Conservation (phyloP, 1,284 basidiomycete species). For the Gomphus bonarii region DNA sequence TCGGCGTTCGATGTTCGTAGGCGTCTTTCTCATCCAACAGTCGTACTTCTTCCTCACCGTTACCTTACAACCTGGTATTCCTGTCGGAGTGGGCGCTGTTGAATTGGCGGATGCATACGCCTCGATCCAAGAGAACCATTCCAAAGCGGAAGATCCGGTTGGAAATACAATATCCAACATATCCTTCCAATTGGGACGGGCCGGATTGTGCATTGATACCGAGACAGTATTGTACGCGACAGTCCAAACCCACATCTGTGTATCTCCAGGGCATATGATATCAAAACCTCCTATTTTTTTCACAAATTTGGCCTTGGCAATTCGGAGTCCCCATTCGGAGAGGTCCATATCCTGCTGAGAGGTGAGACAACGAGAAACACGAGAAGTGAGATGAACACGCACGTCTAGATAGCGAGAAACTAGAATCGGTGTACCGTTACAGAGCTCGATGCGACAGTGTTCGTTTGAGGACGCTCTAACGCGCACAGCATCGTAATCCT, state of each 20-base stretch:
- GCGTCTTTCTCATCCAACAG: constrained; percentile 1
- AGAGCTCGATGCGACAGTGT: neutral
- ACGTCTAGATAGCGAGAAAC: neutral
- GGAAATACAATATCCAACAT: neutral
- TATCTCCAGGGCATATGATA: neutral
- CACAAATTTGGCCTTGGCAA: neutral
- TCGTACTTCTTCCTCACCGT: neutral
- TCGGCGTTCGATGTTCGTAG: neutral
- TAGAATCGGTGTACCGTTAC: neutral
- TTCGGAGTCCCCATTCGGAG: neutral
- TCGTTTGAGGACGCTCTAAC: neutral
- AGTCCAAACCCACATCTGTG: neutral
- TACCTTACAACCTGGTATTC: neutral
- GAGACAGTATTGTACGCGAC: neutral
- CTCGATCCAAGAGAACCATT: neutral
- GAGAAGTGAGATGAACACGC: neutral
- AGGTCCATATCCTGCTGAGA: neutral
- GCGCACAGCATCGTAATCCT: neutral
- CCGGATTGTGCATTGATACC: neutral
- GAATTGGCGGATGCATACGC: neutral
- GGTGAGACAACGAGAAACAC: neutral
- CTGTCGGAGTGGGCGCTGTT: no score
- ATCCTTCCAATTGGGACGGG: neutral
- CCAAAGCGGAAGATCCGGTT: neutral
- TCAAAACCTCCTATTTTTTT: neutral